These are phyloP conservation scores for Fraxinus ornus DNA, from an alignment of 305 asterid species.

Conservation along the genomic window DNA sequence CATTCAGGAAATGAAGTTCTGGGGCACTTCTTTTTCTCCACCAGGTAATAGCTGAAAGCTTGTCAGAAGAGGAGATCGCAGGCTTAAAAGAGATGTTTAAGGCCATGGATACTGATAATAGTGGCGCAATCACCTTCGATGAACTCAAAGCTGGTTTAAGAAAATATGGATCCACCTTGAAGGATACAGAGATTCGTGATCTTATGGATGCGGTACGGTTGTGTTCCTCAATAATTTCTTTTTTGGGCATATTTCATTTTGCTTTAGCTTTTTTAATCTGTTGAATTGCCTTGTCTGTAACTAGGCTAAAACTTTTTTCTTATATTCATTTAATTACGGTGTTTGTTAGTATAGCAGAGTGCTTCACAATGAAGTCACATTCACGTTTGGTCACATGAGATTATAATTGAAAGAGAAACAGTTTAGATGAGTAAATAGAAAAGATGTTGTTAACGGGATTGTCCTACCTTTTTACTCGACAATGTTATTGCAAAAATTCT, in stretches of 20 bases:
- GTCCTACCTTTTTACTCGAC: neutral
- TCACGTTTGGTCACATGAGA: neutral
- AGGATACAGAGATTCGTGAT: constrained; percentile 90
- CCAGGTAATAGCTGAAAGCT: constrained; percentile 95
- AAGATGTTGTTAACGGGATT: neutral
- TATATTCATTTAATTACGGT: neutral
- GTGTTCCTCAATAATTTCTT: constrained; percentile 15
- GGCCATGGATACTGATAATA: constrained; percentile 93
- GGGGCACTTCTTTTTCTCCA: constrained; percentile 25
- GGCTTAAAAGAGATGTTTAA: constrained; percentile 90
- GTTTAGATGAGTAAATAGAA: neutral
- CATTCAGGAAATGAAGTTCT: constrained; percentile 5
- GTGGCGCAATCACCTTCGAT: constrained; percentile 92
- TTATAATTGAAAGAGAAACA: neutral
- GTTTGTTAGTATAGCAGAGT: neutral
- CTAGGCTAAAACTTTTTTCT: neutral
- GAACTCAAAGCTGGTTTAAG: constrained; percentile 93
- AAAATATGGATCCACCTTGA: constrained; percentile 92
- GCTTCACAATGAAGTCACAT: neutral
- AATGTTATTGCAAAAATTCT: neutral
- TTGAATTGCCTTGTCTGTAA: neutral
- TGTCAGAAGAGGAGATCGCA: constrained; percentile 98
- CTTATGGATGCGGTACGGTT: constrained; percentile 91
- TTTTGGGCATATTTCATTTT: constrained; percentile 16
- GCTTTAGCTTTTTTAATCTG: constrained; percentile 6